Conservation (phyloP, 2,329 filamentous ascomycete genomes). For the Pseudogymnoascus sp. region DNA sequence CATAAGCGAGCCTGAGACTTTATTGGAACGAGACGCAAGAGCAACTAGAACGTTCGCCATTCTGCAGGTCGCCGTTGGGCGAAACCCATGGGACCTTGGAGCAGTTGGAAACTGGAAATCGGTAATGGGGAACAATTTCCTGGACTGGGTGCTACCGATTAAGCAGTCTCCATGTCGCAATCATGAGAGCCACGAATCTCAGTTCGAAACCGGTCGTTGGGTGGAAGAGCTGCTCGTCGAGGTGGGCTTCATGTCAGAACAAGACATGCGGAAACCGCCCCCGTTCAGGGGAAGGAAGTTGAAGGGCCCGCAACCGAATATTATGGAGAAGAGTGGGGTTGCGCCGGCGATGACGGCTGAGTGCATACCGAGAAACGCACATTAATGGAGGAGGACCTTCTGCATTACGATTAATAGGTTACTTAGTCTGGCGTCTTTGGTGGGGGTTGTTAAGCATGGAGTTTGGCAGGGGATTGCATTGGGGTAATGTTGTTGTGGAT, state of each 20-base stretch:
- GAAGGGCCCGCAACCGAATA: neutral
- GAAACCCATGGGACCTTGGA: slow-evolving; percentile 83
- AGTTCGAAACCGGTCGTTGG: slow-evolving; percentile 61
- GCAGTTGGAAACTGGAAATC: slow-evolving; percentile 64
- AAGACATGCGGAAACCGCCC: slow-evolving; percentile 13
- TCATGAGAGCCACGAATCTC: slow-evolving; percentile 58
- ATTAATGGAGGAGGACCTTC: neutral
- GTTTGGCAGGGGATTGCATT: neutral
- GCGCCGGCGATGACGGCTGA: neutral
- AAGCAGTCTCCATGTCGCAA: slow-evolving; percentile 66
- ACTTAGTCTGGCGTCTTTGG: neutral
- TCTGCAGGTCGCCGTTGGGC: slow-evolving; percentile 62
- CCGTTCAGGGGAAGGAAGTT: neutral
- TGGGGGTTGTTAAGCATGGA: neutral
- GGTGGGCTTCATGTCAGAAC: slow-evolving; percentile 7
- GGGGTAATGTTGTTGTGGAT: neutral
- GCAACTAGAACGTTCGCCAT: slow-evolving; percentile 71
- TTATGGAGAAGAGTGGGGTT: neutral
- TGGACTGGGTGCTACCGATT: slow-evolving; percentile 79
- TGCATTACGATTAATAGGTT: slow-evolving; percentile 6
- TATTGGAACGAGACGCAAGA: slow-evolving; percentile 23
- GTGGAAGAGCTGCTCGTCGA: slow-evolving; percentile 48
- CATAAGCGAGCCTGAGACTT: slow-evolving; percentile 16
- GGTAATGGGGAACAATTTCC: slow-evolving; percentile 65
- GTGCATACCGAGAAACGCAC: neutral